Evolutionary conservation across 1,139 yeast genomes (phyloP).

Genomic region (Diutina scorzettiae): DNA sequence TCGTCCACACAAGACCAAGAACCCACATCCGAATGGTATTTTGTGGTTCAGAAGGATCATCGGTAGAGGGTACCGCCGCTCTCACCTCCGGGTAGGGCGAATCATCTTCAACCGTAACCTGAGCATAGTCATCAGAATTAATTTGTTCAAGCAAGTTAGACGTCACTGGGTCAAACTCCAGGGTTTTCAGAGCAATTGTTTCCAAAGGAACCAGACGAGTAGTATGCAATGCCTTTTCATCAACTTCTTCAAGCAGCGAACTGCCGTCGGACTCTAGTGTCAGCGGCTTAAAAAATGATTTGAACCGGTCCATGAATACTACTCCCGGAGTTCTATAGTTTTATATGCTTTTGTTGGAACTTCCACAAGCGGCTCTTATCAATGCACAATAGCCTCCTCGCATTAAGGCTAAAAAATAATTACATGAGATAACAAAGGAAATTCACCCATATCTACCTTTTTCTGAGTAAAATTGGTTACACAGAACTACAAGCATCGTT

Average conservation of each 20-base stretch:
- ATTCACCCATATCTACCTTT: no score
- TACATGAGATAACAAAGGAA: no score
- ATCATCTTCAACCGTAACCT: conserved; percentile 34
- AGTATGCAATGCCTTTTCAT: background rate
- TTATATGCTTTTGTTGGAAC: no score
- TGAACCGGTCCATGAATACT: background rate
- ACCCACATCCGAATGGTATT: conserved; percentile 56
- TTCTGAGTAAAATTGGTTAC: no score
- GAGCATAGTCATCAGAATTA: conserved; percentile 32
- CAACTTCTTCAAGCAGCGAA: background rate
- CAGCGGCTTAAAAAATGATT: background rate
- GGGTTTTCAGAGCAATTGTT: background rate
- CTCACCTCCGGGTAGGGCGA: conserved; percentile 62
- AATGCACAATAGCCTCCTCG: no score
- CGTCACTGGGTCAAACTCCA: conserved; percentile 11
- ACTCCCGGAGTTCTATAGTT: no score
- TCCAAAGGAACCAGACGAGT: background rate
- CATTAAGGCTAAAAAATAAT: no score
- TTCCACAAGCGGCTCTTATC: no score
- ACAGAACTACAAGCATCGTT: no score
- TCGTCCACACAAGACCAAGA: conserved; percentile 37
- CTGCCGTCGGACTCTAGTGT: background rate
- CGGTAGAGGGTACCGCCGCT: conserved; percentile 54
- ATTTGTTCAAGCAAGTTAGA: conserved; percentile 10
- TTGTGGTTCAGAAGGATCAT: conserved; percentile 43